A percentile compares a stretch with the other conserved stretches of the same genome.
phyloP scores from a whole-genome alignment of 306 rosid genomes.

The Carpinus viminea region DNA sequence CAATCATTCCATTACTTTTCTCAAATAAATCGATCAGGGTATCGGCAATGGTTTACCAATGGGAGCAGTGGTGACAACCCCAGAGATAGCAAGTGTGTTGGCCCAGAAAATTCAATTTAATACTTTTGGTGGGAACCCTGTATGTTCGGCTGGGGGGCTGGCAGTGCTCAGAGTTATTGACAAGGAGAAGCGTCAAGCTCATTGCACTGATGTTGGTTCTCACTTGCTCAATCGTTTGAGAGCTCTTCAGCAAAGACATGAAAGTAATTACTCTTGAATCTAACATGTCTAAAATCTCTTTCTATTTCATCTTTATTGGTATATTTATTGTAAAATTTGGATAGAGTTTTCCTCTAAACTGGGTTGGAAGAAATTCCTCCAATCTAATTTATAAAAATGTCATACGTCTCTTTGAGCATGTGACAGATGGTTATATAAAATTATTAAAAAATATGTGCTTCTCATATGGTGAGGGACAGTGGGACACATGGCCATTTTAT shows the following conservation, averaged over 20 bases:
- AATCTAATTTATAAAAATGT: no score
- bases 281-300: neutral
- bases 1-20: constrained; percentile 21
- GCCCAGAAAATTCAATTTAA: constrained; percentile 77
- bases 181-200: constrained; percentile 83
- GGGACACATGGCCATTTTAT: no score
- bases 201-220: constrained; percentile 77
- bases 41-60: constrained; percentile 91
- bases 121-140: constrained; percentile 93
- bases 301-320: neutral
- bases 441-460: no score
- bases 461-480: no score
- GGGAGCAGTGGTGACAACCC: constrained; percentile 94
- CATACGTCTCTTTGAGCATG: no score
- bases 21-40: constrained; percentile 54
- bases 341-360: no score
- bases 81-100: constrained; percentile 83
- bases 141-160: constrained; percentile 88
- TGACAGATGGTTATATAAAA: no score
- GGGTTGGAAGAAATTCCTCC: no score
- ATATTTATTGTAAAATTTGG: neutral
- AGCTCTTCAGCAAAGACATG: constrained; percentile 65
- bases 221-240: constrained; percentile 73
- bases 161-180: constrained; percentile 86
- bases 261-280: constrained; percentile 50